Evolutionary conservation across 2,329 filamentous ascomycete species (phyloP).

Genomic region (Stylonectria norvegica): DNA sequence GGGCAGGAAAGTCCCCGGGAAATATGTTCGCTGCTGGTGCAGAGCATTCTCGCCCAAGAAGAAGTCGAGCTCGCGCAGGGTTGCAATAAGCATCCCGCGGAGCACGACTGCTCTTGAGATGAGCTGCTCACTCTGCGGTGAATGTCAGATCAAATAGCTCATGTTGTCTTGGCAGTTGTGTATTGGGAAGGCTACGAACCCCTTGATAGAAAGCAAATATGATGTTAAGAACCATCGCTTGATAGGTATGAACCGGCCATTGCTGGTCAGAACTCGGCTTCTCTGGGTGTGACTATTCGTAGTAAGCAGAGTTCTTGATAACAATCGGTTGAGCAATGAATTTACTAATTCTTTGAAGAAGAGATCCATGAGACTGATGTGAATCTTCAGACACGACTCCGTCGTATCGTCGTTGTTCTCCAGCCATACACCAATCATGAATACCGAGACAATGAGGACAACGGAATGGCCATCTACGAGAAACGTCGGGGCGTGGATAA

Average conservation of each 20-base stretch:
- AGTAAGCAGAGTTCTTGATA: conserved; percentile 4
- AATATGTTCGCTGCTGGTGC: conserved; percentile 33
- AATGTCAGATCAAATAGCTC: too few species aligned
- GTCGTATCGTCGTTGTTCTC: conserved; percentile 25
- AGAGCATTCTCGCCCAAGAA: conserved; percentile 34
- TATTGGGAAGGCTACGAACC: conserved; percentile 21
- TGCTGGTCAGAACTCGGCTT: conserved; percentile 15
- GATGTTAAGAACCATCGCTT: conserved; percentile 36
- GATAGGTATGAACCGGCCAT: conserved; percentile 32
- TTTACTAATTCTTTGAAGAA: conserved; percentile 30
- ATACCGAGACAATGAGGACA: conserved; percentile 27
- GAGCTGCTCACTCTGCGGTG: conserved; percentile 30
- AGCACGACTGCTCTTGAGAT: conserved; percentile 33
- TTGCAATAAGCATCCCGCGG: conserved; percentile 33
- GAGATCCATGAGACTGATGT: conserved; percentile 31
- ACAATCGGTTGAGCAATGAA: not conserved
- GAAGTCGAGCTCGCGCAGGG: conserved; percentile 35
- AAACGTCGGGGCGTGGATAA: conserved; percentile 38
- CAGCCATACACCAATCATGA: conserved; percentile 41
- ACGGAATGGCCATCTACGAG: conserved; percentile 29
- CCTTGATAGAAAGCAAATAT: conserved; percentile 38
- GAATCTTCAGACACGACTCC: conserved; percentile 28
- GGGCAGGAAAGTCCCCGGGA: conserved; percentile 37
- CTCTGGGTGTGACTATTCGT: conserved; percentile 12
- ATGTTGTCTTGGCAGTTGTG: too few species aligned